These are phyloP conservation scores for Gloeopeniophorella convolvens DNA, from an alignment of 768 basidiomycete species.

Conservation along the genomic window DNA sequence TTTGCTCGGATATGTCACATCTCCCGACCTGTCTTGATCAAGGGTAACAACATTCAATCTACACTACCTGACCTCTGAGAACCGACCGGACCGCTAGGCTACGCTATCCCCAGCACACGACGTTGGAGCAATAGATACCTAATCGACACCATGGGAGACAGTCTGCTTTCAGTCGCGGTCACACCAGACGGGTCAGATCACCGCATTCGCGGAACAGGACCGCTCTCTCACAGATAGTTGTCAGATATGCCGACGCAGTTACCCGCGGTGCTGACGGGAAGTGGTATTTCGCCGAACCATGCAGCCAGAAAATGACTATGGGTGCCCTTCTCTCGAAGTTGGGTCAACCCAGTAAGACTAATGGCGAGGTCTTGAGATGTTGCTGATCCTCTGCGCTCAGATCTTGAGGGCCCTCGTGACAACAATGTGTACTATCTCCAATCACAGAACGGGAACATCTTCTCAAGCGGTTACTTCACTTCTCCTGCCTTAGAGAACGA, in stretches of 20 bases:
- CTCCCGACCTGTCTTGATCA: conserved; percentile 68
- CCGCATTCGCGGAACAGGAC: background rate
- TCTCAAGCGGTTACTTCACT: conserved; percentile 39
- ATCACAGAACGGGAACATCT: conserved; percentile 89
- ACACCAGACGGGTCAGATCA: conserved; percentile 73
- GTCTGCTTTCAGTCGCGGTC: conserved; percentile 61
- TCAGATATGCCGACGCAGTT: conserved; percentile 73
- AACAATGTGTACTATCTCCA: conserved; percentile 66
- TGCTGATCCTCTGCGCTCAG: conserved; percentile 4
- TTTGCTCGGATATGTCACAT: conserved; percentile 63
- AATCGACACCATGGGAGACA: conserved; percentile 43
- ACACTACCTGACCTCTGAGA: background rate
- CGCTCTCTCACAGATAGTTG: conserved; percentile 13
- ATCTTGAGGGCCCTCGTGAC: conserved; percentile 14
- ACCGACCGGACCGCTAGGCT: conserved; percentile 31
- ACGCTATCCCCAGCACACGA: conserved; percentile 39
- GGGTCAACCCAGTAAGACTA: conserved; percentile 17
- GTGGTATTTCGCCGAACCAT: conserved; percentile 73
- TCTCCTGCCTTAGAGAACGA: conserved; percentile 25
- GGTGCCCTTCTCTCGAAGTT: conserved; percentile 40
- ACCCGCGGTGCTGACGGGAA: conserved; percentile 43
- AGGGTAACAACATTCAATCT: conserved; percentile 40
- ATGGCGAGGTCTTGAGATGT: background rate
- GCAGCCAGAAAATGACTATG: conserved; percentile 63
- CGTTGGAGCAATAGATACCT: conserved; percentile 69